Evolutionary conservation across 2,329 filamentous ascomycete species (phyloP).

Genomic region (Pseudocercospora crystallina): DNA sequence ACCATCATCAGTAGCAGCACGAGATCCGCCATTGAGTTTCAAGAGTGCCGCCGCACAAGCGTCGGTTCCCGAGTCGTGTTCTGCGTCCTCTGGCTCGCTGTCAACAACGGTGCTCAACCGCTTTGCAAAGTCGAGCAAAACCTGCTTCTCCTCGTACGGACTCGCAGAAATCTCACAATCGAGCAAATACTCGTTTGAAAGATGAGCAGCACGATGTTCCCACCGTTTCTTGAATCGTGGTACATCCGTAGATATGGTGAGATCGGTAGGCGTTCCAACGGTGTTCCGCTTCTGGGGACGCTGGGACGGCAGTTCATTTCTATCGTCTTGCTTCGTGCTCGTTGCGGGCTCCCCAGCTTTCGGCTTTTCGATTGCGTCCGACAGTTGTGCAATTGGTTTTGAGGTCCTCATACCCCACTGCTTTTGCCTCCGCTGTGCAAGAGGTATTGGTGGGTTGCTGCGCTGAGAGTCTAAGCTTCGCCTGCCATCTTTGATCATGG

Average conservation of each 20-base stretch:
- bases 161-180: constrained; percentile 26
- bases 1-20: background rate
- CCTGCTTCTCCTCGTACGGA: constrained; percentile 21
- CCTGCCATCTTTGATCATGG: background rate
- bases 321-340: background rate
- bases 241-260: constrained; percentile 2
- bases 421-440: constrained; percentile 12
- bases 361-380: background rate
- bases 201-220: constrained; percentile 24
- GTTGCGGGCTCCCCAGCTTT: background rate
- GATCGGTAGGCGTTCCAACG: constrained; percentile 1
- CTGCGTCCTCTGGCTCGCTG: constrained; percentile 17
- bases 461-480: background rate
- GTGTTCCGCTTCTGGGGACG: constrained; percentile 3
- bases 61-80: constrained; percentile 7
- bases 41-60: constrained; percentile 29
- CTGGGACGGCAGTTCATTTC: background rate
- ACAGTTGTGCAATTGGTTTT: constrained; percentile 1
- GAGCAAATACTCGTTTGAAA: constrained; percentile 27
- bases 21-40: constrained; percentile 23
- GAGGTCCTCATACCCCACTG: constrained; percentile 14
- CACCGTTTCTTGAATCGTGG: constrained; percentile 26
- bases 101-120: constrained; percentile 31
- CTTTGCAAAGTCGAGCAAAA: constrained; percentile 22
- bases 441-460: background rate